A percentile compares a stretch with the other conserved stretches of the same genome.
Evolutionary conservation across 768 basidiomycete species (phyloP).

Genomic region (Rhodotorula graminis): DNA sequence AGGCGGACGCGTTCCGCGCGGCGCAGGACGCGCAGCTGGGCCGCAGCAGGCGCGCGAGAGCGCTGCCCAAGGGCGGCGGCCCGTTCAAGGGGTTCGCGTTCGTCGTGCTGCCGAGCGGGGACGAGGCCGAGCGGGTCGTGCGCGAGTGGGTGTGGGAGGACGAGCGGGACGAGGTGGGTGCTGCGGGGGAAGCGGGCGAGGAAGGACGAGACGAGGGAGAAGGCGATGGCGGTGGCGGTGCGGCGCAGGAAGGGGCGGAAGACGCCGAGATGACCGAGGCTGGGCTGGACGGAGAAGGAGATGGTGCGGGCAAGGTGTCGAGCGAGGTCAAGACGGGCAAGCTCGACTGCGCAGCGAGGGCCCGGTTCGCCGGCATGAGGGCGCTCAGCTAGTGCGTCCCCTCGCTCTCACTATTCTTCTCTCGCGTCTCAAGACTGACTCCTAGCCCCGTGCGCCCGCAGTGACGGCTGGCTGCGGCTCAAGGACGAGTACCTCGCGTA

Average conservation of each 20-base stretch:
- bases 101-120: constrained; percentile 12
- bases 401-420: no score
- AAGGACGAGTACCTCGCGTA: constrained; percentile 40
- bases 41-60: background rate
- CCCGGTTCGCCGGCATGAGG: constrained; percentile 11
- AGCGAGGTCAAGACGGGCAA: constrained; percentile 1
- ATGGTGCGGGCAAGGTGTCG: background rate
- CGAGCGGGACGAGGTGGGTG: background rate
- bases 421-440: background rate
- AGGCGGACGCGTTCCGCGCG: background rate
- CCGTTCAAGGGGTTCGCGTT: constrained; percentile 41
- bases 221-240: background rate
- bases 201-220: background rate
- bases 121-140: constrained; percentile 16
- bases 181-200: background rate
- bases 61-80: constrained; percentile 39
- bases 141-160: constrained; percentile 34
- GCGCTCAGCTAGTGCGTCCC: constrained; percentile 27
- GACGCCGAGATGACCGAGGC: constrained; percentile 7
- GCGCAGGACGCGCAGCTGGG: background rate
- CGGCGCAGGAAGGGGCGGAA: background rate
- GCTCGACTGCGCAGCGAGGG: background rate
- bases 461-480: constrained; percentile 30
- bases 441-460: background rate
- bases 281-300: background rate